These are phyloP conservation scores for Tetracladium maxilliforme DNA, from an alignment of 2,329 filamentous ascomycete species.

Conservation along the genomic window DNA sequence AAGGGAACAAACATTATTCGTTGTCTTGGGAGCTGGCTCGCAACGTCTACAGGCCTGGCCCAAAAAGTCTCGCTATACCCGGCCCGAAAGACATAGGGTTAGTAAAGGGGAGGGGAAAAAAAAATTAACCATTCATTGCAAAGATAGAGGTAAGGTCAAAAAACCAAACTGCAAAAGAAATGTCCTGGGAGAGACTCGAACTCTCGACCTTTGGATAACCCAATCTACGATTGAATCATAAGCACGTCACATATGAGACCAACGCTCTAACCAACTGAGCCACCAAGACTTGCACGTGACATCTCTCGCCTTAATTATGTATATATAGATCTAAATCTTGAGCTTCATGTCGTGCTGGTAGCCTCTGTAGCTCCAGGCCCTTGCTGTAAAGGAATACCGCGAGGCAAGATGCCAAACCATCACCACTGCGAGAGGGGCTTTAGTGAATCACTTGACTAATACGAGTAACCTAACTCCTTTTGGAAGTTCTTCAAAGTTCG, in stretches of 20 bases:
- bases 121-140: too few relatives aligned
- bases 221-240: constrained; percentile 1
- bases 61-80: too few relatives aligned
- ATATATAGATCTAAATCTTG: background rate
- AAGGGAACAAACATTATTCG: too few relatives aligned
- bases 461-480: too few relatives aligned
- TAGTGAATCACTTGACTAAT: too few relatives aligned
- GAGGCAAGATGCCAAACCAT: background rate
- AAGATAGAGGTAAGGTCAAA: too few relatives aligned
- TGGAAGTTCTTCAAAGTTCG: too few relatives aligned
- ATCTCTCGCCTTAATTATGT: background rate
- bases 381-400: background rate
- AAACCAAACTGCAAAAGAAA: background rate
- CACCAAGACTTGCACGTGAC: constrained; percentile 2
- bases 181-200: constrained; percentile 4
- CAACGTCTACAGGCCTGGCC: too few relatives aligned
- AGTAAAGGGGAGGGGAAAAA: too few relatives aligned
- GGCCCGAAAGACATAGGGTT: too few relatives aligned
- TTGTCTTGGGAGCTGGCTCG: too few relatives aligned
- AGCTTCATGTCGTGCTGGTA: background rate
- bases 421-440: background rate
- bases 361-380: background rate
- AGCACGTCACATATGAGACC: constrained; percentile 2
- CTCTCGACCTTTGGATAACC: constrained; percentile 4
- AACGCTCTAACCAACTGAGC: constrained; percentile 6